These are phyloP conservation scores for Penicillium riverlandense DNA, from an alignment of 495 filamentous ascomycete genomes.

Conservation along the genomic window DNA sequence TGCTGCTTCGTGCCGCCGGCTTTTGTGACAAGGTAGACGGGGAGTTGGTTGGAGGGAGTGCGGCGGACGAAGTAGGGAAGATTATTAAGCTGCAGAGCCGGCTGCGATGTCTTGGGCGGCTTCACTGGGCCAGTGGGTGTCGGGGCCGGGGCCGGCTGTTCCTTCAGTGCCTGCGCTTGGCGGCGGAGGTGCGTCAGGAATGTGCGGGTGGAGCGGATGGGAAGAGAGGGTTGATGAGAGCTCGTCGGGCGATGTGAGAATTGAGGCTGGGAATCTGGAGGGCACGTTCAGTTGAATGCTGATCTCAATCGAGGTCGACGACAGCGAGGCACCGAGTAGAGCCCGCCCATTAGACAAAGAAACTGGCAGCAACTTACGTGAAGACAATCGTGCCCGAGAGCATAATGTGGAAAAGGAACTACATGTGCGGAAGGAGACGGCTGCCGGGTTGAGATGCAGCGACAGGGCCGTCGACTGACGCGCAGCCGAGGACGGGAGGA, in stretches of 20 bases:
- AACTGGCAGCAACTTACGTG: conserved; percentile 20
- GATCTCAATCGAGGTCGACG: too few relatives aligned
- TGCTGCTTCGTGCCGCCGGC: conserved; percentile 69
- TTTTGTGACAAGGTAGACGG: conserved; percentile 72
- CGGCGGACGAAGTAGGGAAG: conserved; percentile 68
- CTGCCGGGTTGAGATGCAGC: conserved; percentile 13
- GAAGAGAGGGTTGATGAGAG: conserved; percentile 3
- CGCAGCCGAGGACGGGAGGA: conserved; percentile 7
- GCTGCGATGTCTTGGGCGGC: conserved; percentile 6
- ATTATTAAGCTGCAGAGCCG: conserved; percentile 28
- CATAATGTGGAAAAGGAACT: conserved; percentile 28
- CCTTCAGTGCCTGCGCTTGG: conserved; percentile 32
- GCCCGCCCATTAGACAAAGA: too few relatives aligned
- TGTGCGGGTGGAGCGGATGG: conserved; percentile 28
- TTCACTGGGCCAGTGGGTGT: conserved; percentile 18
- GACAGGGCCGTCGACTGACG: conserved; percentile 28
- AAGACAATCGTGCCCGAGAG: conserved; percentile 17
- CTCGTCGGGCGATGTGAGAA: conserved; percentile 8
- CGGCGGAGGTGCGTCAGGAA: conserved; percentile 36
- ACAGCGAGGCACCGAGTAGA: too few relatives aligned
- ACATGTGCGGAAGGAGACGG: conserved; percentile 14
- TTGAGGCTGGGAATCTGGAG: conserved; percentile 15
- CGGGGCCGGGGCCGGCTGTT: conserved; percentile 12
- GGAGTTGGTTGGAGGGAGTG: conserved; percentile 61
- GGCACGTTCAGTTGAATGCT: neutral